Conservation (phyloP, 192 early-diverging fungal genomes). For the Spinellus fusiger region DNA sequence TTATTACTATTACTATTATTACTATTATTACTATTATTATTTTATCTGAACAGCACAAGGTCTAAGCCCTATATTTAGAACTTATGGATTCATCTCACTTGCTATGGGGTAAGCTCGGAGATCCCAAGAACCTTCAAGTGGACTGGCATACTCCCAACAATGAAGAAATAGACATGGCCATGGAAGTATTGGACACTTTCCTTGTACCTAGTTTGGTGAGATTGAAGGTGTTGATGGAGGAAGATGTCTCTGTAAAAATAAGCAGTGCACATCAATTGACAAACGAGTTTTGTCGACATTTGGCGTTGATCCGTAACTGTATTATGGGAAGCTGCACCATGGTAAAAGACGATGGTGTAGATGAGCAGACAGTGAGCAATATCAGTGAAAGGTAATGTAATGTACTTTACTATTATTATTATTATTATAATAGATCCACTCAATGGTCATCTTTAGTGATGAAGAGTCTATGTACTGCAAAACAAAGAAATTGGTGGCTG, state of each 20-base stretch:
- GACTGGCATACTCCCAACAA: constrained; percentile 75
- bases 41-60: too few relatives aligned
- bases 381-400: constrained; percentile 9
- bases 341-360: constrained; percentile 48
- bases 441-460: not conserved
- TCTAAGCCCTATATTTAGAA: too few relatives aligned
- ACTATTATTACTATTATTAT: too few relatives aligned
- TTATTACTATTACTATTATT: too few relatives aligned
- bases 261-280: constrained; percentile 25
- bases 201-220: constrained; percentile 35
- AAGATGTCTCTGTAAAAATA: constrained; percentile 16
- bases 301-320: constrained; percentile 45
- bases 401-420: not conserved
- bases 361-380: constrained; percentile 18
- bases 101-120: constrained; percentile 67
- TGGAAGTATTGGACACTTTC: constrained; percentile 55
- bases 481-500: constrained; percentile 37
- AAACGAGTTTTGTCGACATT: constrained; percentile 48
- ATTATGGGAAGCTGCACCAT: constrained; percentile 47
- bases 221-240: constrained; percentile 37
- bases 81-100: constrained; percentile 63
- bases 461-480: constrained; percentile 1
- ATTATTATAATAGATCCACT: not conserved
- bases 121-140: constrained; percentile 49
- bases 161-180: constrained; percentile 60